A percentile compares a stretch with the other conserved stretches of the same genome.
phyloP scores from a whole-genome alignment of 225 moss, liverwort and hornwort genomes.

The Ulota crispa region DNA sequence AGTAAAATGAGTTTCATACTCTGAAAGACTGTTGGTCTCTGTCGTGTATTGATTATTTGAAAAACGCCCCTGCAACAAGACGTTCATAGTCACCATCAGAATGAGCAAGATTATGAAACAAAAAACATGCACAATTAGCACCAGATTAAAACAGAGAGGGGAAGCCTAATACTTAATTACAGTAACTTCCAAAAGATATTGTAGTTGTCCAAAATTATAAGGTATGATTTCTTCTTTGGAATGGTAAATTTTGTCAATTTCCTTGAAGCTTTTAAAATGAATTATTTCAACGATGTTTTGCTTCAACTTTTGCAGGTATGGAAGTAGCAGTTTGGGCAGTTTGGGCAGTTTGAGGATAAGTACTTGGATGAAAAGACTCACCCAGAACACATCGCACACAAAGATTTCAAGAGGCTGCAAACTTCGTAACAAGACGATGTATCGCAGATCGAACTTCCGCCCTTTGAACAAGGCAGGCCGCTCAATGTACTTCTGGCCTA shows the following conservation, averaged over 20 bases:
- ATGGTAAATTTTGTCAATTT: no score
- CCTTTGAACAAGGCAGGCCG: conserved; percentile 78
- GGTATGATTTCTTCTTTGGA: neutral
- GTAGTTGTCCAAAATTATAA: neutral
- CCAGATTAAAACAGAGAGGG: neutral
- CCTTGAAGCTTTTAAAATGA: neutral
- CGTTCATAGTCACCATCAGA: conserved; percentile 15
- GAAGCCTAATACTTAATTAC: neutral
- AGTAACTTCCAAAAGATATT: neutral
- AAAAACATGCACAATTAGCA: neutral
- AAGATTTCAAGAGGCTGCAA: conserved; percentile 84
- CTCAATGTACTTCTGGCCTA: conserved; percentile 92
- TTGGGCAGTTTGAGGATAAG: neutral
- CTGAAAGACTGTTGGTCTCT: conserved; percentile 69
- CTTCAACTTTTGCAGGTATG: neutral
- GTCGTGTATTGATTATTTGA: conserved; percentile 91
- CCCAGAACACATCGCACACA: conserved; percentile 88
- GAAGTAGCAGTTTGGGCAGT: neutral
- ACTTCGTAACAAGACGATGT: conserved; percentile 84
- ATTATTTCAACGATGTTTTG: neutral
- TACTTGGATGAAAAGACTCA: conserved; percentile 32
- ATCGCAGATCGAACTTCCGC: conserved; percentile 93
- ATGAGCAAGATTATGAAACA: conserved; percentile 1
- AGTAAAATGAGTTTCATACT: conserved; percentile 98
- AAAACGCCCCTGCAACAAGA: conserved; percentile 74